Evolutionary conservation across 228 moss, liverwort and hornwort genomes (phyloP), one percentile per base, ranked within the genome.

Genomic region (Sphagnum fallax): DNA sequence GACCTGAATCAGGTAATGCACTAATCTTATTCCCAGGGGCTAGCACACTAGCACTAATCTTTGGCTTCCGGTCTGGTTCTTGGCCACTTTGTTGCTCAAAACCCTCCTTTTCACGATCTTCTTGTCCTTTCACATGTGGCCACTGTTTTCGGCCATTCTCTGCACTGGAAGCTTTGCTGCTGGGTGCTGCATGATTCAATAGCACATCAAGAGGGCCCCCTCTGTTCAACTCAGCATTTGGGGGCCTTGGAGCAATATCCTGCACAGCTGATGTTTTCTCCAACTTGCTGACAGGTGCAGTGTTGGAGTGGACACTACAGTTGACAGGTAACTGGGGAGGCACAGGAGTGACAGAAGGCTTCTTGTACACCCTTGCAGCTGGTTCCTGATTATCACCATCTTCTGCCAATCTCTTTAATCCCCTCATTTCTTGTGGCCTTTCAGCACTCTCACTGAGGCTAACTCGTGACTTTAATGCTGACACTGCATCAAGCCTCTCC

Each of bases 391-490:
- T 74, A 50, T 75, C 73, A 73, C 79, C 63, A 53, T 91, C 95
- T 51, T 92, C 97, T 48, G 80, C 68, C 58, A 74, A 69, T 64
- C 97, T 88, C 73, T 93, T 98, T 4, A 80, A 77, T 74, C 76
- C 88, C 81, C 89, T 91, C 48, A 74, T 65, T 11, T 92, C 92
- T 75, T 67, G 53, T 13, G 78, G 77, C 71, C 81, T 91, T 50
- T 90, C 91, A 71, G 73, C 80, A 52, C 61, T 61, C 16, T 89
- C 88, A 76, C 53, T 78, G 50, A 65, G 49, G 53, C 63, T 53
- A 70, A 75, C 71, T 60, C 79, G 81, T 52, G 6, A 50, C 75
- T 60, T 75, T 5, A 48, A 15, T 14, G 62, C 52, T 32, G 32
- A 32, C 32, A 32, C 32, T 64, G 65, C 77, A 51, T 92, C 92